Evolutionary conservation across 768 basidiomycete species (phyloP), one percentile per base, ranked within the genome.

Genomic region (Basidioascus undulatus): DNA sequence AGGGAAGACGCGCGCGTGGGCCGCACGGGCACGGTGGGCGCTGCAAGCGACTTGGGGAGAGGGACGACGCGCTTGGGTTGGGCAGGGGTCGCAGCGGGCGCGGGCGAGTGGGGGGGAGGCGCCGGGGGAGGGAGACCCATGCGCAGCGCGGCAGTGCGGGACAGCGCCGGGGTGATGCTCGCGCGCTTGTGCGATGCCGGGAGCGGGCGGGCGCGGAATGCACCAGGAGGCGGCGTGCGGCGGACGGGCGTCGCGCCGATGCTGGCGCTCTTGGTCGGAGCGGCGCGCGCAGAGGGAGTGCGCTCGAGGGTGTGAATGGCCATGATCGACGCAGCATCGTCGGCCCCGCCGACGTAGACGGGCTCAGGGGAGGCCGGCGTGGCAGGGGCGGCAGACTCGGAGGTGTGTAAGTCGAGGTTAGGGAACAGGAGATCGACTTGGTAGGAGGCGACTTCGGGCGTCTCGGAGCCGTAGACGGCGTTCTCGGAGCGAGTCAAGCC

Each of bases 361-460:
- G 74, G 73, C 10, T 80, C 66, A 26, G 78, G 76, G 3, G 65
- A 56, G 5, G 69, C 62, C 3, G 72, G 73, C 60, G 81, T 81
- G 1, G 77, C 77, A 4, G 81, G 81, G 1, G 79, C 81, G 8
- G 76, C n/a, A n/a, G n/a, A n/a, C n/a, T n/a, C n/a, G n/a, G n/a
- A n/a, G n/a, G n/a, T n/a, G n/a, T n/a, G n/a, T n/a, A n/a, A n/a
- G n/a, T n/a, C n/a, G n/a, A n/a, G n/a, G n/a, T n/a, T 81, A 4
- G 65, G 75, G 51, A 84, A 84, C 43, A 84, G 66, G 32, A 76
- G 65, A 5, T 67, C 62, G 40, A 84, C 82, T 50, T 82, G 74
- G 4, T 74, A 62, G 57, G 83, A 80, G 10, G 81, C 81, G n/a
- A 63, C 68, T 24, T 70, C 62, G 1, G 53, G 55, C 55, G 74